Base-by-base conservation (phyloP, 257 asterid genomes). In the Plectranthus barbatus region DNA sequence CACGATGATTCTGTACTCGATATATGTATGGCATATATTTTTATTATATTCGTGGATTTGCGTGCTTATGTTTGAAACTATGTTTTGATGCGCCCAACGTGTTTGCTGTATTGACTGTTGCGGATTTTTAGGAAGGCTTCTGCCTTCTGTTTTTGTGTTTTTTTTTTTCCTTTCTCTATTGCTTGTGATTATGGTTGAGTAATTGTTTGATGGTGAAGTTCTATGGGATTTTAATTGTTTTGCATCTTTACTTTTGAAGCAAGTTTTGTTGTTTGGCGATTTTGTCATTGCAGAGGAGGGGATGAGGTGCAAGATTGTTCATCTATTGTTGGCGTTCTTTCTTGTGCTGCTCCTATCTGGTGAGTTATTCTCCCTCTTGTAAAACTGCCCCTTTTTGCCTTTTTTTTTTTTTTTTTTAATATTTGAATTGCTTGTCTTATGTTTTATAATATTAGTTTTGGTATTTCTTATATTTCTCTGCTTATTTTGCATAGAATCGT, bases 311-410 rank as follows among this genome's bases (percentile, higher is more conserved):
- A 67, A 42, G 66, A 62, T 18, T 33, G 53, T 62, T 69, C 44
- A 48, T 64, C 61, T 72, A 36, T 65, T 70, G 67, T 66, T 76
- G 58, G 71, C 77, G 60, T 49, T 75, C 57, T 49, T 76, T 41
- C 65, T 81, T 72, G 64, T 76, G 73, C 80, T 90, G 74, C 74
- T 83, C 57, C 60, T 82, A 19, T 66, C 76, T 72, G 93, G 97
- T 87, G 76, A 61, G 81, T 75, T 60, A 55, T 57, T 31, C 54
- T 26, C 64, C 49, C 19, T 17, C 34, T 39, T 54, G 55, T 21
- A 9, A 29, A 47, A 48, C 46, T n/a, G n/a, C n/a, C n/a, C n/a
- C n/a, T n/a, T n/a, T 56, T 56, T 68, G 29, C 2, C 6, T 51
- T 54, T 62, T 73, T 56, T 54, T 41, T 46, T n/a, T n/a, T n/a